Percentiles rank a stretch among this genome's conserved stretches.
phyloP scores from a whole-genome alignment of 805 yeast genomes.

The Yamadazyma sp. region DNA sequence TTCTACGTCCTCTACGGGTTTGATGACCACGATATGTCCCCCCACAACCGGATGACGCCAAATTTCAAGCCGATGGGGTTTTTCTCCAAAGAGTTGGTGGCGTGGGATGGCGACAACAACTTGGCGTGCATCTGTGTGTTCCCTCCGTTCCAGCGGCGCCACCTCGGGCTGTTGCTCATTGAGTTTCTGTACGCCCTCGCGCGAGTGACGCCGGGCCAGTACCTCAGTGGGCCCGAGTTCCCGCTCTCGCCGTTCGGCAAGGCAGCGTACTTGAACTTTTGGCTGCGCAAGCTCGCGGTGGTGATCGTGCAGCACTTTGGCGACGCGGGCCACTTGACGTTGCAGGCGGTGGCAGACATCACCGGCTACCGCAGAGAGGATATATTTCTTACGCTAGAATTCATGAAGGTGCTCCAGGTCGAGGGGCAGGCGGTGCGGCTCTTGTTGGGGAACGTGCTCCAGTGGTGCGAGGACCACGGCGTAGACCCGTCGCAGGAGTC shows the following conservation, averaged over 20 bases:
- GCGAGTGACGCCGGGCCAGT: conserved; percentile 48
- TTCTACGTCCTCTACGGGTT: conserved; percentile 71
- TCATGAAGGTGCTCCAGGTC: conserved; percentile 40
- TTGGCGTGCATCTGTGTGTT: conserved; percentile 88
- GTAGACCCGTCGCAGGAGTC: conserved; percentile 26
- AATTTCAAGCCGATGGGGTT: conserved; percentile 73
- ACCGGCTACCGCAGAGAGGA: conserved; percentile 71
- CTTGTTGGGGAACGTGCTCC: conserved; percentile 21
- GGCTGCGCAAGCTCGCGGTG: conserved; percentile 53
- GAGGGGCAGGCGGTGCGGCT: conserved; percentile 16
- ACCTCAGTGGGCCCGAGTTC: conserved; percentile 84
- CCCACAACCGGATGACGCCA: conserved; percentile 7
- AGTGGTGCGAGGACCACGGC: conserved; percentile 30
- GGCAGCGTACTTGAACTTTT: conserved; percentile 67
- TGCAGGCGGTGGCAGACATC: conserved; percentile 49
- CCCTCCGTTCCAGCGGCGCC: conserved; percentile 85
- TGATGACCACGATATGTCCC: conserved; percentile 20
- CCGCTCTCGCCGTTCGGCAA: conserved; percentile 86
- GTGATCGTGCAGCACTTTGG: conserved; percentile 13
- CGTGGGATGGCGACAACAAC: conserved; percentile 75
- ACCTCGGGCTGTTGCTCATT: conserved; percentile 75
- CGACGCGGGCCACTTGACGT: conserved; percentile 28
- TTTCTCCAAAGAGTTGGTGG: conserved; percentile 81
- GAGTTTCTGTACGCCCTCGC: conserved; percentile 83
- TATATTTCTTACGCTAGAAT: conserved; percentile 55